Conservation (phyloP, 83 land plant genomes). For the Picea mariana region DNA sequence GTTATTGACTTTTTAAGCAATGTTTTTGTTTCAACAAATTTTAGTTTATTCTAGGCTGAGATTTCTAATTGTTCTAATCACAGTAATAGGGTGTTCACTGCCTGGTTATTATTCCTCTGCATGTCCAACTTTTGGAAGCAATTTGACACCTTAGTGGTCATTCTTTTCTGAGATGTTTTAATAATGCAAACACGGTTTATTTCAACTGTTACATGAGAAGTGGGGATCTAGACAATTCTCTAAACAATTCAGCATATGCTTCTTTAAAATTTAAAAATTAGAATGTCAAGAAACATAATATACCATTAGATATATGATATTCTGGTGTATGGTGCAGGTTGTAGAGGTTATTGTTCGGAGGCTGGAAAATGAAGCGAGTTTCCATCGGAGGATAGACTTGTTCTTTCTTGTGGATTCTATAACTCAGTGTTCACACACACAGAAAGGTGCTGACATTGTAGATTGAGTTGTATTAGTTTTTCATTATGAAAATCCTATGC, state of each 20-base stretch:
- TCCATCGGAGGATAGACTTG: constrained; percentile 84
- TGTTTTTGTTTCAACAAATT: no score
- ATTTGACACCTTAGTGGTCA: not conserved
- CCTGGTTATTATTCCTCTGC: not conserved
- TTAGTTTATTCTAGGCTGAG: no score
- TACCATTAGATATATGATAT: not conserved
- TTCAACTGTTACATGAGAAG: not conserved
- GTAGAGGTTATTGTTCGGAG: constrained; percentile 83
- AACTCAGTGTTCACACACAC: constrained; percentile 82
- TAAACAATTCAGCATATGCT: not conserved
- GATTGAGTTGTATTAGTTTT: constrained; percentile 7
- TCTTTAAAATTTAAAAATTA: not conserved
- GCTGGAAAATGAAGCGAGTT: constrained; percentile 86
- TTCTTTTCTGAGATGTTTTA: not conserved
- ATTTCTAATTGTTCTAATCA: no score
- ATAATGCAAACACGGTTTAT: not conserved
- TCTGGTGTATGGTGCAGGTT: constrained; percentile 53
- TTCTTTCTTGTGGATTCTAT: constrained; percentile 99
- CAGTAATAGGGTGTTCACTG: not conserved
- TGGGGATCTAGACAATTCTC: no score
- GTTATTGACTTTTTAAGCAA: no score
- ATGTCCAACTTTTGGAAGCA: not conserved
- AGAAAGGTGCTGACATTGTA: constrained; percentile 57
- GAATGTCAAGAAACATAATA: not conserved
- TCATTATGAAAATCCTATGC: not conserved